Conservation (phyloP, 768 basidiomycete genomes). For the Daedaleopsis sinensis region DNA sequence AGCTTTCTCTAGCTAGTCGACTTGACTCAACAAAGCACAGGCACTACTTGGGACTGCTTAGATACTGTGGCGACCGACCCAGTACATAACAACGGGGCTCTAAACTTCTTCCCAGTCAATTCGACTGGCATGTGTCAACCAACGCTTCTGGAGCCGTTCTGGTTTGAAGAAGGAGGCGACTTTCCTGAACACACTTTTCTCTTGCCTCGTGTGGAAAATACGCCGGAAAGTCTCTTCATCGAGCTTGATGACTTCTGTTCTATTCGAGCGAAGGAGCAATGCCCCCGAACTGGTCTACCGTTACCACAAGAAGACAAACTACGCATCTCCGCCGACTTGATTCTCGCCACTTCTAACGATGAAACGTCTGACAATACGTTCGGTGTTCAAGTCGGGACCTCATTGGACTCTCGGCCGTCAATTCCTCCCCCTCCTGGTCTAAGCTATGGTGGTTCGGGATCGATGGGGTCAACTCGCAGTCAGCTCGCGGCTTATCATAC, state of each 20-base stretch:
- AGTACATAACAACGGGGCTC: too few relatives aligned
- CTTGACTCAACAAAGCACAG: too few relatives aligned
- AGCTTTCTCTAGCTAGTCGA: too few relatives aligned
- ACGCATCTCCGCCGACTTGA: too few relatives aligned
- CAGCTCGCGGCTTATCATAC: background rate
- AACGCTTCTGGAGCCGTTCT: background rate
- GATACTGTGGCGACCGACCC: too few relatives aligned
- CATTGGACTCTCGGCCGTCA: background rate
- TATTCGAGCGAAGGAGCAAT: background rate
- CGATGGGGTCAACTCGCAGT: background rate
- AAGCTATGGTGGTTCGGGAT: background rate
- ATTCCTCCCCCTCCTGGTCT: background rate
- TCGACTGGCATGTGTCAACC: background rate
- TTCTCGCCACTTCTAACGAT: background rate
- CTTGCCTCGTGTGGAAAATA: background rate
- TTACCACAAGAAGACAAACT: background rate
- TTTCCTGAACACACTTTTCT: background rate
- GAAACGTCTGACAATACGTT: background rate
- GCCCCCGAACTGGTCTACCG: background rate
- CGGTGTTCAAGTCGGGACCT: background rate
- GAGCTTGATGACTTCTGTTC: background rate
- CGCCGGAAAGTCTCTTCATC: background rate
- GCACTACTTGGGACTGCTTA: too few relatives aligned
- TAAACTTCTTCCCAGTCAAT: too few relatives aligned
- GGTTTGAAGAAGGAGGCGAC: background rate